Evolutionary conservation across 768 basidiomycete genomes (phyloP).

Genomic region (Phanerodontia chrysosporium): DNA sequence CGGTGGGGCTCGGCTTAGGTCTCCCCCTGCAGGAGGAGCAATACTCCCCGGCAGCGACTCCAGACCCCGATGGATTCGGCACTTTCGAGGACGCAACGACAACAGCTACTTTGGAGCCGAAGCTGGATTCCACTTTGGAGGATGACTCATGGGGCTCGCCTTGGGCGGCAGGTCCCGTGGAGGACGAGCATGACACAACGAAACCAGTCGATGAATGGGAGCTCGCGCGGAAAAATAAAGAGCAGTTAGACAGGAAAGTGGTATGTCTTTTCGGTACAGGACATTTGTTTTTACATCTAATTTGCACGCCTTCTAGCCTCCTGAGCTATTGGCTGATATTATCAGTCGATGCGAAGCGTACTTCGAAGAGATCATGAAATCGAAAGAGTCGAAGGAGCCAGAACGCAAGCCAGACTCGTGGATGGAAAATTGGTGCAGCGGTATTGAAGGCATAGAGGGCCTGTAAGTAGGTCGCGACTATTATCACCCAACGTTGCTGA

Average conservation of each 20-base stretch:
- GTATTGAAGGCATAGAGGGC: constrained; percentile 47
- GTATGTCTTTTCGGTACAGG: constrained; percentile 38
- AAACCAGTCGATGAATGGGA: constrained; percentile 64
- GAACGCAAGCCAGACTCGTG: constrained; percentile 21
- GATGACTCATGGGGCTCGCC: constrained; percentile 29
- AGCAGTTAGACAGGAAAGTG: constrained; percentile 56
- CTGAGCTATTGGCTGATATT: constrained; percentile 58
- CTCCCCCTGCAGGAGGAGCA: background rate
- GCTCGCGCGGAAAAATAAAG: constrained; percentile 51
- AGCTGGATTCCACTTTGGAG: constrained; percentile 22
- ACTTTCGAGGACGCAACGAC: constrained; percentile 50
- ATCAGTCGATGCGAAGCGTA: constrained; percentile 51
- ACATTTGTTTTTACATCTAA: constrained; percentile 14
- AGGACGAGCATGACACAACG: constrained; percentile 18
- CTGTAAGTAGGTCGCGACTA: constrained; percentile 45
- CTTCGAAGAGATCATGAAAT: constrained; percentile 15
- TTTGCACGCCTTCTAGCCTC: constrained; percentile 46
- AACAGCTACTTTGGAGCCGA: constrained; percentile 31
- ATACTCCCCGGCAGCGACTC: constrained; percentile 27
- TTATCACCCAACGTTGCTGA: background rate
- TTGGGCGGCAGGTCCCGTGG: constrained; percentile 18
- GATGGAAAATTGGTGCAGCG: constrained; percentile 34
- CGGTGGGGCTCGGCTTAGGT: background rate
- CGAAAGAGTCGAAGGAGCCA: background rate
- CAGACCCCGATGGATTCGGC: constrained; percentile 50